These are phyloP conservation scores for Heterobasidion irregulare DNA, from an alignment of 1,284 basidiomycete genomes.

Conservation along the genomic window DNA sequence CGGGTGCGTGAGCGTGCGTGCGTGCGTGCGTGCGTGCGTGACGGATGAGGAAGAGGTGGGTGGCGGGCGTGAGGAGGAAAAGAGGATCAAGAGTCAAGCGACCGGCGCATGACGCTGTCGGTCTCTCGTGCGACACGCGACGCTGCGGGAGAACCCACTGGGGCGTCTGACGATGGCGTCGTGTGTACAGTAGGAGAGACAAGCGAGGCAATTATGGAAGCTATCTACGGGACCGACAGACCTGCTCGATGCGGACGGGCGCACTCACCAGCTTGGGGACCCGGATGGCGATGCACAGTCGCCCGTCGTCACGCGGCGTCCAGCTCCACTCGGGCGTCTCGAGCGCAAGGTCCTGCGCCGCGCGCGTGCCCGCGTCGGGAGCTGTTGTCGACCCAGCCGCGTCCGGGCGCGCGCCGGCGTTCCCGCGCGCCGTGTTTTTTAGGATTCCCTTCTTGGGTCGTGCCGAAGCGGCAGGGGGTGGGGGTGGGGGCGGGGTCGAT, in stretches of 20 bases:
- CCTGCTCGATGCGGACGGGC: not conserved
- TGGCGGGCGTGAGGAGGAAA: too few relatives aligned
- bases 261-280: constrained; percentile 45
- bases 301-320: constrained; percentile 27
- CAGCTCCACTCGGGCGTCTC: constrained; percentile 38
- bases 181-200: not conserved
- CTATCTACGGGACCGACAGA: too few relatives aligned
- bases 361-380: constrained; percentile 6
- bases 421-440: constrained; percentile 16
- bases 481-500: constrained; percentile 1
- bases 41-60: too few relatives aligned
- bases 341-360: not conserved
- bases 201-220: not conserved
- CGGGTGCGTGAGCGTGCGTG: too few relatives aligned
- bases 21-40: too few relatives aligned
- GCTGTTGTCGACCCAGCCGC: constrained; percentile 3
- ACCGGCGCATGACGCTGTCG: too few relatives aligned
- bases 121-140: too few relatives aligned
- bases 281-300: constrained; percentile 36
- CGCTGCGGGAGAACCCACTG: too few relatives aligned
- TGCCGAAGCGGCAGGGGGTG: constrained; percentile 6
- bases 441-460: constrained; percentile 27
- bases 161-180: too few relatives aligned
- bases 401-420: constrained; percentile 1
- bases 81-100: too few relatives aligned